Evolutionary conservation across 352 stramenopile species (phyloP), one percentile per base, ranked within the genome.

Genomic region (Pythium phragmiticola): DNA sequence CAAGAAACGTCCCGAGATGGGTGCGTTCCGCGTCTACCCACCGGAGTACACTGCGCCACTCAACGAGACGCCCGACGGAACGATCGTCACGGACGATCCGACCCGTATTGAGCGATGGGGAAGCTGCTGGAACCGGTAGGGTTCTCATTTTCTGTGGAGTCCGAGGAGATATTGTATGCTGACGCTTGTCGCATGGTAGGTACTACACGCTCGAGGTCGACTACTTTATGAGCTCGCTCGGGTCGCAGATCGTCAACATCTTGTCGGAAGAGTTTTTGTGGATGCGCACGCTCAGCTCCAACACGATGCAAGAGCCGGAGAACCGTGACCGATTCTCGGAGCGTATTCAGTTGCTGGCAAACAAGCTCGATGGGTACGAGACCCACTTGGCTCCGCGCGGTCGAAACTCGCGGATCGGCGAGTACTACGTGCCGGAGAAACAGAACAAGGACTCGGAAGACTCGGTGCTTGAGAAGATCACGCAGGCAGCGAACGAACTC

Each of bases 21-120:
- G 97, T 14, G 97, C 97, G 1, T 99, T 99, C 78, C 94, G 97
- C 5, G 96, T 97, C 2, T 99, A 98, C 71, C 96, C 96, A 26
- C 97, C 96, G 0, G 97, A 99, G 73, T 99, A 98, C 72, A 94
- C 81, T 13, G 80, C 90, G 3, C 87, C 90, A 26, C 60, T 90
- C 23, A 97, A 99, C 72, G 84, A 98, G 74, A 98, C 93, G 48
- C 97, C 97, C 0, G 95, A 99, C 74, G 96, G 96, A 19, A 93
- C 83, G 19, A 90, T 99, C 33, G 82, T 99, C 37, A 89, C 76
- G 30, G 88, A 98, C 60, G 97, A 99, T 57, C 87, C 89, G 47
- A 76, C 83, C 19, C 80, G 96, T 28, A 85, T 99, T 41, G 96
- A 99, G 75, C 82, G 90, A 48, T 99, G 97, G 97, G 97, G 97